phyloP scores from a whole-genome alignment of 2,329 filamentous ascomycete species.

The Penicillium digitatum region DNA sequence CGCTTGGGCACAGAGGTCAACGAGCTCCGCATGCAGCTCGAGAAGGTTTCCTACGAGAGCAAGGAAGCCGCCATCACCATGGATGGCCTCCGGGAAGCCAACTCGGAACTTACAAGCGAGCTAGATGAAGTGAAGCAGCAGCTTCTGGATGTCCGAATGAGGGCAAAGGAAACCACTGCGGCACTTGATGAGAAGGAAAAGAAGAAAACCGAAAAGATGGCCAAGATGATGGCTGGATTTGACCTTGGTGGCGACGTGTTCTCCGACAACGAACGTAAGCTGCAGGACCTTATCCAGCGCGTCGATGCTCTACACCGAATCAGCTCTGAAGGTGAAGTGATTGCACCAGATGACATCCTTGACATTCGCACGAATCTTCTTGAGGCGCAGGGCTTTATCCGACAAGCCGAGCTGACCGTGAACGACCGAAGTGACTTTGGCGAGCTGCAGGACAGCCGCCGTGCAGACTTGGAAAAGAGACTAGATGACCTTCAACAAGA shows the following conservation, averaged over 20 bases:
- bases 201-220: slow-evolving; percentile 99
- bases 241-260: slow-evolving; percentile 90
- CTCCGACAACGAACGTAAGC: slow-evolving; percentile 83
- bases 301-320: slow-evolving; percentile 75
- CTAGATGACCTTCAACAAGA: slow-evolving; percentile 71
- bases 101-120: slow-evolving; percentile 84
- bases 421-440: slow-evolving; percentile 65
- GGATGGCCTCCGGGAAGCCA: slow-evolving; percentile 95
- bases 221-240: slow-evolving; percentile 99
- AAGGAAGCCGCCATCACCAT: slow-evolving; percentile 97
- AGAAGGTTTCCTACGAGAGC: slow-evolving; percentile 90
- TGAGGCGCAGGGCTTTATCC: slow-evolving; percentile 86
- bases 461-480: slow-evolving; percentile 72
- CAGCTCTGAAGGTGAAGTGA: slow-evolving; percentile 69
- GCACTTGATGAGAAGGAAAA: slow-evolving; percentile 95
- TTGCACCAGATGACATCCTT: slow-evolving; percentile 76
- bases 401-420: slow-evolving; percentile 84
- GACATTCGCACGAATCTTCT: slow-evolving; percentile 73
- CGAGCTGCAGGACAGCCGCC: slow-evolving; percentile 60
- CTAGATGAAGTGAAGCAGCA: slow-evolving; percentile 95
- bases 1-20: slow-evolving; percentile 80
- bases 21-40: slow-evolving; percentile 92
- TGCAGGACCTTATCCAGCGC: slow-evolving; percentile 78
- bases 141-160: slow-evolving; percentile 93
- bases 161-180: slow-evolving; percentile 84